Evolutionary conservation across 805 yeast genomes (phyloP), one percentile per base, ranked within the genome.

Genomic region (Lachancea waltii): DNA sequence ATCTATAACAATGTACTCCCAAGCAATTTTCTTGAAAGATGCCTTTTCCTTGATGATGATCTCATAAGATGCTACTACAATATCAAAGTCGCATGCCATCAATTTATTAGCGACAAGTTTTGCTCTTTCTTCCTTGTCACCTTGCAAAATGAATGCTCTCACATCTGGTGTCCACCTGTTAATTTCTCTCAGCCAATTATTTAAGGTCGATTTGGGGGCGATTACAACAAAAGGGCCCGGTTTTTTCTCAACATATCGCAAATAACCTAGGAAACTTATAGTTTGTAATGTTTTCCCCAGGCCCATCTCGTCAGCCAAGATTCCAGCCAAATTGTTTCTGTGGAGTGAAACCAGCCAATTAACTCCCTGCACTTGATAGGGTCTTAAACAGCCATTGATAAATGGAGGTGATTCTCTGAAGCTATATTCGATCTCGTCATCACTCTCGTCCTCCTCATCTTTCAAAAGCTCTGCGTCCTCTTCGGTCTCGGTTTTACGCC

Each of bases 271-370:
- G 22, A 90, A 67, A 0, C 96, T 70, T 23, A 90, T 72, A 58
- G 97, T 90, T 57, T 86, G 96, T 19, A 86, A 67, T 0, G 96
- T 86, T 54, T 86, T 86, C 17, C 96, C 96, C 28, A 86, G 68
- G 3, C 96, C 97, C 97, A 87, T 87, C 60, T 85, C 97, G 63
- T 87, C 97, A 0, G 97, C 97, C 97, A 90, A 89, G 35, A 90
- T 90, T 2, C 97, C 97, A 67, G 83, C 74, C 32, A 83, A 63
- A 43, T 76, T 73, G 61, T 80, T 81, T 45, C 77, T 81, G 49
- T 79, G 75, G 42, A 83, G 60, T 1, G 81, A 70, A 10, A 82
- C 72, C 49, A 83, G 62, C 94, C 94, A 83, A 56, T 83, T 83
- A 44, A 83, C 64, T 45, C 92, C 94, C 57, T 80, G 87, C 45